Conservation (phyloP, 2,329 filamentous ascomycete genomes). For the Hypoxylon sp. region DNA sequence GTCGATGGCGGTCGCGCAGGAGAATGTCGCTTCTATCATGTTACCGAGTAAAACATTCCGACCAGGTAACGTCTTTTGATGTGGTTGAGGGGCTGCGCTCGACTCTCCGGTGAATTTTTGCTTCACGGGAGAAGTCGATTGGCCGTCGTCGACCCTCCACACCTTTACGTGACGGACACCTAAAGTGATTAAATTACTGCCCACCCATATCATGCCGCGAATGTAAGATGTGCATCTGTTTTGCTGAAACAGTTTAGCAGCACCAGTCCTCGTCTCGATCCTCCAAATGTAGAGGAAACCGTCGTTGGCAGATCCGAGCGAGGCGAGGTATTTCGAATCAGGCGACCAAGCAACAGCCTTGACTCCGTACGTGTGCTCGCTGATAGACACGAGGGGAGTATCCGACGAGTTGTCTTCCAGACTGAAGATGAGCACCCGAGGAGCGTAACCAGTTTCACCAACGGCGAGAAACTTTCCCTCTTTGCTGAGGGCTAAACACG, state of each 20-base stretch:
- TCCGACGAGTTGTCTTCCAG: constrained; percentile 85
- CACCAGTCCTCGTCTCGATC: constrained; percentile 84
- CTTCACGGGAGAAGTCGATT: constrained; percentile 72
- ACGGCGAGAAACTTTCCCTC: constrained; percentile 91
- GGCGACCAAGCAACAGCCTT: constrained; percentile 89
- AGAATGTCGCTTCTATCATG: constrained; percentile 87
- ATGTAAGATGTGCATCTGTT: constrained; percentile 92
- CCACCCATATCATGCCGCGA: constrained; percentile 91
- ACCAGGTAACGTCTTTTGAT: constrained; percentile 78
- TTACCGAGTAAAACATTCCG: constrained; percentile 88
- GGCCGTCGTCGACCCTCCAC: constrained; percentile 83
- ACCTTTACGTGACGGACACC: constrained; percentile 93
- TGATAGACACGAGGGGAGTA: constrained; percentile 83
- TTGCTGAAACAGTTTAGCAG: constrained; percentile 83
- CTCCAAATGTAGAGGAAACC: constrained; percentile 94
- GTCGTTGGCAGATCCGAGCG: constrained; percentile 89
- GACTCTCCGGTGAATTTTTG: constrained; percentile 65
- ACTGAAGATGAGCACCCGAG: constrained; percentile 90
- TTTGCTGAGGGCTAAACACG: constrained; percentile 87
- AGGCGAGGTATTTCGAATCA: constrained; percentile 88
- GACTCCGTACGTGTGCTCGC: constrained; percentile 91
- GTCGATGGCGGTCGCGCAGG: constrained; percentile 78
- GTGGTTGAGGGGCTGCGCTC: constrained; percentile 57
- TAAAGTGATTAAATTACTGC: constrained; percentile 83
- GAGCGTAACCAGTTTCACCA: constrained; percentile 94